Percentiles rank a stretch among this genome's conserved stretches.
Conservation (phyloP, 1,284 basidiomycete species). For the Rhodotorula sp. region DNA sequence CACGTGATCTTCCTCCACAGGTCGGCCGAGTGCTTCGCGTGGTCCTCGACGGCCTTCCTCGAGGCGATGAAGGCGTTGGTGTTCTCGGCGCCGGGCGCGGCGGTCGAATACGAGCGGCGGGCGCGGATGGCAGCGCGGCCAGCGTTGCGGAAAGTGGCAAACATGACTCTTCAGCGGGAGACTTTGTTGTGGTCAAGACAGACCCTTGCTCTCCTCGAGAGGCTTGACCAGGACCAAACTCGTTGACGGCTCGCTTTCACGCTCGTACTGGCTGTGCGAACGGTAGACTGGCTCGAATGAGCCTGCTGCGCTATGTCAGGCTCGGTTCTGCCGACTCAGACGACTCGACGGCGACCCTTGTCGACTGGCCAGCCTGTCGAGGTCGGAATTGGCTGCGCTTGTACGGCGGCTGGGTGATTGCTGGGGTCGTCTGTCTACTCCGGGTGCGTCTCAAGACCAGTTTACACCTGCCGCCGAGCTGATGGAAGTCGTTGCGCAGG, state of each 20-base stretch:
- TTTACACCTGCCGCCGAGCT: background rate
- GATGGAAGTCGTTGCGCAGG: background rate
- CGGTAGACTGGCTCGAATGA: too few relatives aligned
- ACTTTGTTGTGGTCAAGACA: background rate
- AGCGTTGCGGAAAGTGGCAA: constrained; percentile 8
- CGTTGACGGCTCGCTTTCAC: background rate
- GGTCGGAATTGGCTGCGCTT: too few relatives aligned
- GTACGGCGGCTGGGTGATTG: background rate
- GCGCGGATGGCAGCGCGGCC: background rate
- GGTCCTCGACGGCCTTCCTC: constrained; percentile 62
- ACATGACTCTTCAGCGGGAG: background rate
- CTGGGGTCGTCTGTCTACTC: background rate
- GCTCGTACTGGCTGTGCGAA: too few relatives aligned
- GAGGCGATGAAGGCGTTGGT: constrained; percentile 46
- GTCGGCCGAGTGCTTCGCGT: constrained; percentile 71
- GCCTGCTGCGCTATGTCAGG: too few relatives aligned
- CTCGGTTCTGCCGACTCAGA: too few relatives aligned
- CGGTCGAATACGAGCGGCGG: constrained; percentile 17
- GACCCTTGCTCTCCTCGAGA: background rate
- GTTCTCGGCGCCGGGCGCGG: constrained; percentile 6
- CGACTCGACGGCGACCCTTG: too few relatives aligned
- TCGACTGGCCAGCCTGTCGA: too few relatives aligned
- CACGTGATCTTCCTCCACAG: constrained; percentile 85
- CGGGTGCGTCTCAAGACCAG: background rate
- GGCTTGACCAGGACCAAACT: background rate